Conservation (phyloP, 768 basidiomycete species). For the Pulveroboletus ravenelii region DNA sequence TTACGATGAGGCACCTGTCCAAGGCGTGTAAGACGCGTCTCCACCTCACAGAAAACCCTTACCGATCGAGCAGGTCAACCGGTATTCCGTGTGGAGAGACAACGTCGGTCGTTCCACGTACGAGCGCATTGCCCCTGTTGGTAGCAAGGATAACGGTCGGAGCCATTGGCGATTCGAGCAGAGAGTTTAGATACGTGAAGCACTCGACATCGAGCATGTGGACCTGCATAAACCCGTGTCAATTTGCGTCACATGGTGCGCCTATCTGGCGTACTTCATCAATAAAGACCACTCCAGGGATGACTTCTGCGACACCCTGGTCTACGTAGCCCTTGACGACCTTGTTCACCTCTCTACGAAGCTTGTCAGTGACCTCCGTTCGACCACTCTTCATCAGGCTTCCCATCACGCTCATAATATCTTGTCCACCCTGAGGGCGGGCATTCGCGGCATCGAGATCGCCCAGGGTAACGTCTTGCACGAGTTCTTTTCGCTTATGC, state of each 20-base stretch:
- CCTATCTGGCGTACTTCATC: conserved; percentile 70
- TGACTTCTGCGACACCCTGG: conserved; percentile 95
- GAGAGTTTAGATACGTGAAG: conserved; percentile 95
- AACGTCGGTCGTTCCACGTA: conserved; percentile 91
- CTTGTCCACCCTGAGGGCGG: conserved; percentile 92
- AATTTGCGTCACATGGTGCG: neutral
- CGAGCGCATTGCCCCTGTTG: conserved; percentile 87
- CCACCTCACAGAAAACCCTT: conserved; percentile 10
- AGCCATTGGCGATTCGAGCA: conserved; percentile 94
- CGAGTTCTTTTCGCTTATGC: conserved; percentile 92
- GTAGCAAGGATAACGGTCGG: conserved; percentile 97
- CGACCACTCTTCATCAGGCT: conserved; percentile 86
- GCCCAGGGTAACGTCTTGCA: conserved; percentile 92
- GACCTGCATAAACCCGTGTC: conserved; percentile 52
- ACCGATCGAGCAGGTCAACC: conserved; percentile 90
- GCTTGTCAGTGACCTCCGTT: conserved; percentile 96
- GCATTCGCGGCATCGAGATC: conserved; percentile 97
- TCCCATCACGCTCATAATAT: conserved; percentile 98
- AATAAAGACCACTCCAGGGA: conserved; percentile 97
- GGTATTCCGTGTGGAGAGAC: conserved; percentile 91
- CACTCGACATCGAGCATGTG: conserved; percentile 99
- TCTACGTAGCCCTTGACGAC: conserved; percentile 97
- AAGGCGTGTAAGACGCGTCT: conserved; percentile 10
- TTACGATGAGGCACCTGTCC: conserved; percentile 86
- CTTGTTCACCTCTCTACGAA: conserved; percentile 93